Base-by-base conservation (phyloP, 2,329 filamentous ascomycete species). In the Hyphodiscus sp. region DNA sequence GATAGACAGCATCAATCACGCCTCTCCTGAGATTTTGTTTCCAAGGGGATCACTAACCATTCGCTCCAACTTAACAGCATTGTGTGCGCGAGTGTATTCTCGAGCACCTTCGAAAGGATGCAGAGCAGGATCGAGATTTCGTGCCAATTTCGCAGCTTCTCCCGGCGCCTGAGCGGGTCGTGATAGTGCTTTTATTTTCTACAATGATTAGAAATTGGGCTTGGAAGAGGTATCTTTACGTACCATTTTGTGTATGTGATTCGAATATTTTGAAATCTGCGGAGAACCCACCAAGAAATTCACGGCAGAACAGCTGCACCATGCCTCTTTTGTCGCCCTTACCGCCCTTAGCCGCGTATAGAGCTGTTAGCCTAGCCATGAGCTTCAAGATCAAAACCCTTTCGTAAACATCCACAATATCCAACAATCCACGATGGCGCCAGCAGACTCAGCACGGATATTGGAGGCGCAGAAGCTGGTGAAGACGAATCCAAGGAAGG, bases 11-110 rank as follows among this genome's bases (percentile, higher is more conserved):
- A 26, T 26, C 3, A 26, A 26, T 26, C 8, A 3, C 3, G 3
- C 23, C 8, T 26, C 23, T 26, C 23, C 3, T 26, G 23, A 26
- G 8, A 26, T 26, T 26, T 26, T 26, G 3, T 26, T 8, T 3
- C 4, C 23, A 26, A 3, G 23, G 8, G 23, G 23, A 26, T n/a
- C n/a, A n/a, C 23, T 26, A 26, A 26, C 23, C 87, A 96, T 92
- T 63, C 91, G 87, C 73, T 96, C 90, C 57, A 96, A 74, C 71
- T 96, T 96, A 54, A 91, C 90, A 23, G 91, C 91, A 81, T 90
- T 88, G 57, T 89, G 75, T 11, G 86, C 85, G 62, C 85, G 74
- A 15, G 85, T 89, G 68, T 91, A 92, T 74, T 96, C 91, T 70
- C 91, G 78, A 46, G 91, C 91, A 65, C 90, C 80, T 72, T 95